Evolutionary conservation across 352 stramenopile genomes (phyloP), one percentile per base, ranked within the genome.

Genomic region (Phytophthora fragariae): DNA sequence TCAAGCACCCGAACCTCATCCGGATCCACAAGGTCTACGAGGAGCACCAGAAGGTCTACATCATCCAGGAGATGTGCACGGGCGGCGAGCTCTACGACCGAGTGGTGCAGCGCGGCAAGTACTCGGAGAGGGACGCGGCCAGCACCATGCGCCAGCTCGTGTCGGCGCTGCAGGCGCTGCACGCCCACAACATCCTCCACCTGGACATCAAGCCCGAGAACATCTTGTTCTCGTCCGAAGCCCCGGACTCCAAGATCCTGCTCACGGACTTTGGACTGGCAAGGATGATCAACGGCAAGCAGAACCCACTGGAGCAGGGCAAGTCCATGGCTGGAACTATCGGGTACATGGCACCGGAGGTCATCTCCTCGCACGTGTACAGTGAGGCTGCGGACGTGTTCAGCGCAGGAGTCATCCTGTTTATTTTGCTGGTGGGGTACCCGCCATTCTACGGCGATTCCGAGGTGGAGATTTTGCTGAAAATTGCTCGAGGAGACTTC

Each of bases 1-100:
- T 93, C 72, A 82, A 85, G 46, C 85, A 95, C 67, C 82, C 80
- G 10, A 93, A 94, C 74, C 76, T 95, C 46, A 84, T 95, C 54
- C 83, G 76, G 59, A 93, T 95, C 70, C 75, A 92, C 80, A 93
- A 93, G 65, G 88, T 93, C 5, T 95, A 93, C 70, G 86, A 95
- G 65, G 86, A 95, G 66, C 82, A 92, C 6, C 79, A 89, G 49
- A 92, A 95, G 72, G 85, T 95, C 19, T 90, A 92, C 73, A 86
- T 94, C 56, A 91, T 92, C 44, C 76, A 92, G 54, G 82, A 93
- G n/a, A 61, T 93, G 29, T 94, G 86, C 57, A 77, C 81, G 17
- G 88, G 88, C 24, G 86, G 87, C 11, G 87, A 94, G 65, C 83
- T 94, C 5, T 94, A 93, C 83, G 85, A 94, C 67, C 73, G 78